Percentiles rank a stretch among this genome's conserved stretches.
phyloP scores from a whole-genome alignment of 306 rosid species.

The Prosopis cineraria region DNA sequence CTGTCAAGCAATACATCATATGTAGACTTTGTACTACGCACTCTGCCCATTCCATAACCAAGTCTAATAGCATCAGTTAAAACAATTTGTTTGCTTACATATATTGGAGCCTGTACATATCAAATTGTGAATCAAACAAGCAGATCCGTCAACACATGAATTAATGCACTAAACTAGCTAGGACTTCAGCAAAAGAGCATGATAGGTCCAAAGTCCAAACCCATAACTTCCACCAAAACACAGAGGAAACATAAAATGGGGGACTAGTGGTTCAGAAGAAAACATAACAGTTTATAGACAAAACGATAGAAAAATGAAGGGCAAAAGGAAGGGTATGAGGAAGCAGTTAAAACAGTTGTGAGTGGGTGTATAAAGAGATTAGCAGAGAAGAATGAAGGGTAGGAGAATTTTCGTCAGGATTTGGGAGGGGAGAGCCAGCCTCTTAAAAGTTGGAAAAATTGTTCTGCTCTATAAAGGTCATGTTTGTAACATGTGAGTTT shows the following conservation, averaged over 20 bases:
- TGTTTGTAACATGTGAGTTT: not conserved
- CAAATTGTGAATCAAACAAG: constrained; percentile 36
- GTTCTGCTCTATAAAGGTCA: not conserved
- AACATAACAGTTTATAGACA: not conserved
- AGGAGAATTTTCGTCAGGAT: not conserved
- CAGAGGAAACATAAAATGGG: not conserved
- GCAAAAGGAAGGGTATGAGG: not conserved
- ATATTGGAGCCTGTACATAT: constrained; percentile 89
- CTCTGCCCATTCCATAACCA: constrained; percentile 75
- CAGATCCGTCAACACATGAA: constrained; percentile 16
- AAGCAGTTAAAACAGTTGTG: not conserved
- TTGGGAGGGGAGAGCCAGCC: not conserved
- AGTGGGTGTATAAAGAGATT: not conserved
- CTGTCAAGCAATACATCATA: constrained; percentile 93
- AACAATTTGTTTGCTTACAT: constrained; percentile 83
- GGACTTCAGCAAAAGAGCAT: constrained; percentile 10
- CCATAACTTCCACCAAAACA: not conserved
- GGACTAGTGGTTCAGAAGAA: not conserved
- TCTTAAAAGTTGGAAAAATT: not conserved
- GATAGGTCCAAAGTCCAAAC: not conserved
- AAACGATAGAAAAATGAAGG: not conserved
- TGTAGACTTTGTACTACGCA: constrained; percentile 51
- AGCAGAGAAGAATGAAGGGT: not conserved
- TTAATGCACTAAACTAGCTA: not conserved
- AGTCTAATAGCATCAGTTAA: constrained; percentile 76